Base-by-base conservation (phyloP, 2,329 filamentous ascomycete genomes). In the Ceratocystis cubensis region DNA sequence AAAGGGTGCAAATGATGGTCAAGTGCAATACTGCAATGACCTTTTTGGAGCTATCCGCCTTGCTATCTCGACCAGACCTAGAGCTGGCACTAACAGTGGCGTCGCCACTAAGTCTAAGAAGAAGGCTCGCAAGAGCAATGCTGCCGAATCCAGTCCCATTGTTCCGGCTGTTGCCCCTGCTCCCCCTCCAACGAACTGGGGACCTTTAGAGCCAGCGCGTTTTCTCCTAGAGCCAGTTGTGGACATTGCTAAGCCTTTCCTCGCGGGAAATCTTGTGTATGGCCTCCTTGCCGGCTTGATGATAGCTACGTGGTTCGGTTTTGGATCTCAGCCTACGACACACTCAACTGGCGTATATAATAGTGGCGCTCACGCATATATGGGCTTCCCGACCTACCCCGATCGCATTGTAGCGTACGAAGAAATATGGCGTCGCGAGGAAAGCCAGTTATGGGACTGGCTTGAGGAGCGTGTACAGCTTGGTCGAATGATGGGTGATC, bases 391-490 rank as follows among this genome's bases (percentile, higher is more conserved):
- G 69, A 71, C 74, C 72, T 77, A 77, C 30, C 82, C 88, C 0
- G 85, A 92, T 66, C 84, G 91, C 5, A 77, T 91, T 17, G 85
- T 88, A 1, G 91, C 89, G 0, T 97, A 96, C 74, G 92, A 97
- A 71, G 89, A 96, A 76, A 88, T 97, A 73, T 99, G 93, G 92
- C 82, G 85, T 45, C 80, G 84, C 50, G 91, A 96, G 74, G 92
- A 96, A 74, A 90, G 84, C 70, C 90, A 94, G 71, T 78, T 96
- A 8, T 96, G 92, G 92, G 87, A 89, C 67, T 96, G 92, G 92
- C 78, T 96, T 3, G 92, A 96, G 74, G 89, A 96, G 71, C 82
- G 92, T 20, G 86, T 91, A 1, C 88, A 90, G 1, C 78, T 94
- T 73, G 87, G 91, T 66, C 79, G 78, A 67, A 76, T 82, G 70